These are phyloP conservation scores for Articulospora tetracladia DNA, from an alignment of 495 filamentous ascomycete species.

Conservation along the genomic window DNA sequence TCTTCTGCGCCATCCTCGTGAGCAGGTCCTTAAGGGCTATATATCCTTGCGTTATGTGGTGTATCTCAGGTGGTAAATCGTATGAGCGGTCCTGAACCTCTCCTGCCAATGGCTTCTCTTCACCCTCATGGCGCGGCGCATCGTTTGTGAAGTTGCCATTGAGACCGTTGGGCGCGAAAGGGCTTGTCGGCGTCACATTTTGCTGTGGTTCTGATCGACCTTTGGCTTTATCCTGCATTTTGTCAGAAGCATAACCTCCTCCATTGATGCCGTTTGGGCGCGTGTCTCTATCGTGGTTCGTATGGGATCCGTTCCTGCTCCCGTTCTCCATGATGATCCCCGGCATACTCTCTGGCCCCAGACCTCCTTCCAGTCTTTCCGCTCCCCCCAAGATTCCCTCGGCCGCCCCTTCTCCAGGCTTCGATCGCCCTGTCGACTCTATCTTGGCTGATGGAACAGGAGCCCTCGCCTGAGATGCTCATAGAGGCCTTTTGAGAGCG, in stretches of 20 bases:
- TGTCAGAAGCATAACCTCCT: slow-evolving; percentile 12
- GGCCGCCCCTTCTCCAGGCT: slow-evolving; percentile 16
- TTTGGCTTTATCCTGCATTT: slow-evolving; percentile 20
- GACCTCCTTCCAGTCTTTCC: slow-evolving; percentile 16
- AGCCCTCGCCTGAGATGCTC: slow-evolving; percentile 2
- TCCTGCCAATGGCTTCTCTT: not conserved
- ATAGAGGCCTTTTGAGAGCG: slow-evolving; percentile 7
- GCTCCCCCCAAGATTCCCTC: slow-evolving; percentile 16
- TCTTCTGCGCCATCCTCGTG: slow-evolving; percentile 73
- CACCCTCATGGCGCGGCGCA: slow-evolving; percentile 6
- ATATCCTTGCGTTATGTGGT: slow-evolving; percentile 74
- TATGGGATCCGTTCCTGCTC: slow-evolving; percentile 37
- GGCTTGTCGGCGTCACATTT: slow-evolving; percentile 21
- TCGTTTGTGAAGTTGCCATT: slow-evolving; percentile 10
- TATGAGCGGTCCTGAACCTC: slow-evolving; percentile 31
- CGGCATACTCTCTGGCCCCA: slow-evolving; percentile 28
- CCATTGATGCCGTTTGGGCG: slow-evolving; percentile 35
- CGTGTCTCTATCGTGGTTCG: slow-evolving; percentile 45
- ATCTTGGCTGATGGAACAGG: slow-evolving; percentile 24
- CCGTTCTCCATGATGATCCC: slow-evolving; percentile 51
- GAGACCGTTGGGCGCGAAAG: slow-evolving; percentile 19
- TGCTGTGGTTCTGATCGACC: slow-evolving; percentile 22
- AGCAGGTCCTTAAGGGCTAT: slow-evolving; percentile 67
- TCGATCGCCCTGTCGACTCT: slow-evolving; percentile 24
- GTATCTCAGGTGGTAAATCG: slow-evolving; percentile 67